Conservation (phyloP, 2,329 filamentous ascomycete species). For the Ophiostoma perfectum region DNA sequence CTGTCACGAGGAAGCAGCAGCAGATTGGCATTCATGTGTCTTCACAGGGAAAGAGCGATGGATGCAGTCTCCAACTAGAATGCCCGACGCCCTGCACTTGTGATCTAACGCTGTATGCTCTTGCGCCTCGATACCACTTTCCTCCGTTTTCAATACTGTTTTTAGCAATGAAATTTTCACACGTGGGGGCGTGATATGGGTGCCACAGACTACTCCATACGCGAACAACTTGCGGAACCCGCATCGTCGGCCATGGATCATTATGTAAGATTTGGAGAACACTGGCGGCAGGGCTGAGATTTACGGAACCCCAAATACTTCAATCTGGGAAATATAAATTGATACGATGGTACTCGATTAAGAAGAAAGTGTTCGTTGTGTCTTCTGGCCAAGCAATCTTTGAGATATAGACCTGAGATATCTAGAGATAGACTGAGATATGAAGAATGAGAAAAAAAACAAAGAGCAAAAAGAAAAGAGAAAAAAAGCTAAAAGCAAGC, state of each 20-base stretch:
- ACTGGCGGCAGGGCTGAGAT: slow-evolving; percentile 2
- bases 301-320: not conserved
- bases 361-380: too few relatives aligned
- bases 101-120: not conserved
- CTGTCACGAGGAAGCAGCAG: not conserved
- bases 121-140: not conserved
- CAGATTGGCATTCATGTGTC: not conserved
- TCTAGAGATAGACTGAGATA: not conserved
- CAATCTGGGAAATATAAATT: not conserved
- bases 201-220: not conserved
- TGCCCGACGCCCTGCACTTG: not conserved
- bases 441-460: not conserved
- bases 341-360: not conserved
- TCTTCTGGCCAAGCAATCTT: too few relatives aligned
- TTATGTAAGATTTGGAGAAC: not conserved
- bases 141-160: not conserved
- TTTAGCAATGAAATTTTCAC: not conserved
- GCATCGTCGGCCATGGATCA: not conserved
- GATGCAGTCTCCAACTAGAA: not conserved
- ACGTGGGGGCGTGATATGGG: not conserved
- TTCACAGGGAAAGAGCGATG: not conserved
- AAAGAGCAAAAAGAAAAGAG: not conserved
- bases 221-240: not conserved
- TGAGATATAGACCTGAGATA: too few relatives aligned
- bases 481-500: not conserved